Base-by-base conservation (phyloP, 2,329 filamentous ascomycete genomes). In the Dendrostoma leiphaemia region DNA sequence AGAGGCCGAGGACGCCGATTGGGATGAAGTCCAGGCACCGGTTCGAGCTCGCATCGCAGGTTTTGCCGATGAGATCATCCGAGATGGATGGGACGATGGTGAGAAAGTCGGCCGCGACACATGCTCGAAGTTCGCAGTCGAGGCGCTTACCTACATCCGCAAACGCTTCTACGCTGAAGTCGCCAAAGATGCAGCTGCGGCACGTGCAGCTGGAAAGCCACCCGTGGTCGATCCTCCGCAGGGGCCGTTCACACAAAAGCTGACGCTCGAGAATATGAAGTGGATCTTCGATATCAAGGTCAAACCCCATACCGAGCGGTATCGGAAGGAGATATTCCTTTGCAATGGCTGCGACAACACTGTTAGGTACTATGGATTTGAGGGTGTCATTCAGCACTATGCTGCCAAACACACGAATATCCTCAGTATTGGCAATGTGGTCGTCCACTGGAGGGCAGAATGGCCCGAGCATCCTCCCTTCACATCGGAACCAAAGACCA, bases 261-360 rank as follows among this genome's bases (percentile, higher is more conserved):
- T 93, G 49, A 88, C 86, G 1, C 71, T 94, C 61, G 89, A 93
- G 65, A 91, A 92, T 64, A 91, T 94, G 89, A 92, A 89, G 69
- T 93, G 87, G 84, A 75, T 92, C 28, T 92, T 89, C 66, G 89
- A 92, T 63, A 82, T 82, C 61, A 91, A 90, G 67, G 78, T 94
- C 65, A 89, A 85, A 64, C 83, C 83, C 23, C 71, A 83, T 51
- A 90, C 86, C 3, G 86, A 90, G 58, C 71, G 75, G 43, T 78
- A 80, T 61, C 78, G 84, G 61, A 88, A 85, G 63, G 88, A 92
- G 52, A 71, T 92, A 9, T 94, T 94, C 67, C 78, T 89, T 54
- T 94, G 90, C 72, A 85, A 83, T 62, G 81, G 77, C 28, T 91
- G 88, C 66, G 81, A 85, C 45, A 76, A 75, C 47, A 83, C 80